A percentile compares a stretch with the other conserved stretches of the same genome.
Evolutionary conservation across 2,329 filamentous ascomycete species (phyloP).

Genomic region (Alternaria triticimaculans): DNA sequence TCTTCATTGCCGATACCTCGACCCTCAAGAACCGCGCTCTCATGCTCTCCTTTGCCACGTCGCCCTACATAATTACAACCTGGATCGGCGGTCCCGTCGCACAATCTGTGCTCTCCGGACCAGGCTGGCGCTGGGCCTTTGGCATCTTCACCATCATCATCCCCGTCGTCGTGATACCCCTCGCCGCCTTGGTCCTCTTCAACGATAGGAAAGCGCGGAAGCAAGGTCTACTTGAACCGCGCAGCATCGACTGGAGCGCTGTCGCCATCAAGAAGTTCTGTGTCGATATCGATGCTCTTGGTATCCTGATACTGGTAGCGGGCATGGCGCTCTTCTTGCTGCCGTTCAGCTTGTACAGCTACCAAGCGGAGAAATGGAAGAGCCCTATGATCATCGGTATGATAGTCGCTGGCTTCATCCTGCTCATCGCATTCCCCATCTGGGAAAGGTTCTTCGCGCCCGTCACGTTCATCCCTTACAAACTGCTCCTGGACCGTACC

Average conservation of each 20-base stretch:
- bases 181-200: slow-evolving; percentile 62
- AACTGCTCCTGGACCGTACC: slow-evolving; percentile 42
- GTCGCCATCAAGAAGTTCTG: not conserved
- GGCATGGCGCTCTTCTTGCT: slow-evolving; percentile 72
- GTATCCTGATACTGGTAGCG: slow-evolving; percentile 40
- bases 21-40: slow-evolving; percentile 67
- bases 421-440: slow-evolving; percentile 18
- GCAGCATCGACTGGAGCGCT: not conserved
- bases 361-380: slow-evolving; percentile 38
- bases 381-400: slow-evolving; percentile 46
- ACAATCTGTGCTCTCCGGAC: slow-evolving; percentile 59
- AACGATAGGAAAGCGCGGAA: slow-evolving; percentile 46
- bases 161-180: slow-evolving; percentile 65
- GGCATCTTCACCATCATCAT: slow-evolving; percentile 70
- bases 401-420: slow-evolving; percentile 43
- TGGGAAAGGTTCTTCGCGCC: not conserved
- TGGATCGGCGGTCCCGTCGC: slow-evolving; percentile 67
- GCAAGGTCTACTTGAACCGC: not conserved
- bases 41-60: slow-evolving; percentile 65
- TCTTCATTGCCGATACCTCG: slow-evolving; percentile 72
- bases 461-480: slow-evolving; percentile 35
- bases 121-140: slow-evolving; percentile 71
- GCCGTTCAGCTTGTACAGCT: slow-evolving; percentile 64
- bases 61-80: slow-evolving; percentile 70
- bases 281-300: not conserved